Base-by-base conservation (phyloP, 176 grass and related monocot genomes). In the Panicum miliaceum region DNA sequence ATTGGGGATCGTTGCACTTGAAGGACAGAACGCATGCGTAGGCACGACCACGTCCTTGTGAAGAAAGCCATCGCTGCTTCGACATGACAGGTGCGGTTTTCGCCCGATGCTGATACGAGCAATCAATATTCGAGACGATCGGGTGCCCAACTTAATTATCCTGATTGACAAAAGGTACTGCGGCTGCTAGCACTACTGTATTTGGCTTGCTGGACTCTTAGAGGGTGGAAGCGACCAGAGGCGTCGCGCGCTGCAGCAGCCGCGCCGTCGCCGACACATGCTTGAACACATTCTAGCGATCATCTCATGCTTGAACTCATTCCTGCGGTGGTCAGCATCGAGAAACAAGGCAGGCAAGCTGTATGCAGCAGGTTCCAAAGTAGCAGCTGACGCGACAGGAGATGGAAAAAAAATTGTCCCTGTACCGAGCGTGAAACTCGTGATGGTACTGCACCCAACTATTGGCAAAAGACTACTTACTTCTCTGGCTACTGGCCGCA, bases 41-140 rank as follows among this genome's bases (percentile, higher is more conserved):
- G 12, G 1, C 4, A 29, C 60, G 60, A 7, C 26, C 4, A 29
- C 60, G 60, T 15, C 26, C 26, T 63, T 63, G 10, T 15, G 12
- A 16, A 63, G 12, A 32, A 61, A 61, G 9, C 8, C 58, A 13
- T 27, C 27, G 58, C 58, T 27, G 23, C 58, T 32, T 63, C 12
- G n/a, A 71, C n/a, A 47, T 46, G 41, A 23, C 66, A 69, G 38
- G 66, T 69, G 38, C 66, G 43, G 64, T 66, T 66, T 66, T 34
- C 32, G 0, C 29, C 29, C 32, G 32, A 19, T 37, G 7, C 63
- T 64, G 27, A 34, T 35, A 12, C 6, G 29, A 35, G 13, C 34
- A 66, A 19, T 20, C 20, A 3, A 38, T n/a, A n/a, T n/a, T 9
- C 15, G 34, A 59, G 56, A 59, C 4, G 56, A 59, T 59, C 22